Base-by-base conservation (phyloP, 805 yeast genomes). In the Monosporozyma aquatica region DNA sequence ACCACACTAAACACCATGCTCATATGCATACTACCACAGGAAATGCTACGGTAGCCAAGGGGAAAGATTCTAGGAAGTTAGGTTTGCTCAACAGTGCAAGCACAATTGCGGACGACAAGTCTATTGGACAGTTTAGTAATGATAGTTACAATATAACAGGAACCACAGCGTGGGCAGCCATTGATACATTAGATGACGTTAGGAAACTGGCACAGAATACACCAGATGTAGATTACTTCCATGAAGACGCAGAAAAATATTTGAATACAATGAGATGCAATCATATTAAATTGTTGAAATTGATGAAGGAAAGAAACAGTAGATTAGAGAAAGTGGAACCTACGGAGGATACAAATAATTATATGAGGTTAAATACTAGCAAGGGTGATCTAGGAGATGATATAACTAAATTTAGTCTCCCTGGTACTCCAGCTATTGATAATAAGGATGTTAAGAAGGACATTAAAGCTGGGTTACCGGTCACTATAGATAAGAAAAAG, bases 131-230 rank as follows among this genome's bases (percentile, higher is more conserved):
- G 80, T 62, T 17, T 26, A 37, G 39, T 30, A 30, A 18, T 20
- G 35, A 30, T 5, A 29, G 34, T 29, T 6, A 95, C 85, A 15
- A 3, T 6, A 30, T 14, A 2, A 14, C 22, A 5, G 35, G 35
- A 10, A 15, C 74, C 6, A 42, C 37, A 53, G 68, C 85, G 37
- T 89, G 95, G 95, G 80, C 90, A 6, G 94, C 86, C 51, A 79
- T 87, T 39, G 95, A 84, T 53, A 81, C 84, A 0, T 68, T 90
- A 47, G 89, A 86, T 49, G 95, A 85, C 48, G 92, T 87, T 6
- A 73, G 74, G 43, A 69, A 68, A 40, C 69, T 81, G 67, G 76
- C 85, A 1, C 53, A 54, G 53, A 48, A 71, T 60, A 38, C 71
- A 70, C 33, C 69, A 71, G n/a, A 74, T 68, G 53, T 44, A 24